Evolutionary conservation across 495 filamentous ascomycete species (phyloP), one percentile per base, ranked within the genome.

Genomic region (Penicillium bialowiezense): DNA sequence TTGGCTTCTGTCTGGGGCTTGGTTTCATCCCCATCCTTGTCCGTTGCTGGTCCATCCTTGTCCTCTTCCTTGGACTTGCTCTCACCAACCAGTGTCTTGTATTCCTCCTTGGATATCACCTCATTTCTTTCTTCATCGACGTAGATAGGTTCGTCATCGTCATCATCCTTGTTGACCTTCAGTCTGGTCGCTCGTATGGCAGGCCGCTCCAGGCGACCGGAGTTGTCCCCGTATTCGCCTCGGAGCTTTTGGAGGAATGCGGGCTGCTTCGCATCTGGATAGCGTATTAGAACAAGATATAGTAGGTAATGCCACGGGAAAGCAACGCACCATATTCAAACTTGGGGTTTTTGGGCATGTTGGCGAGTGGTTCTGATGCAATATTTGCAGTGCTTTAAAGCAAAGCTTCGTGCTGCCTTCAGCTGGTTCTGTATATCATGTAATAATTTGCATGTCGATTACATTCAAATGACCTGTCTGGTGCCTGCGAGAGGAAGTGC

Each of bases 101-200:
- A 78, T 45, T 78, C 71, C 44, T 73, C 72, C 50, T 75, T 74
- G 15, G 73, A 64, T 36, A 78, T 71, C 20, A 72, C 65, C 44
- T 75, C 68, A 24, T 76, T 73, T 50, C 67, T 75, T 39, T 71
- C 68, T 46, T 74, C 75, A 32, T 76, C 70, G 34, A 78, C 65
- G 42, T 77, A 77, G 33, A 70, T 74, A 17, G 75, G 75, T 15
- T 56, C 74, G 41, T 78, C 75, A 28, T 76, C 72, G 8, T 71
- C 73, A 8, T 70, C 70, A 13, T 68, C 58, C 10, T 58, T 53
- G 34, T 61, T 59, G 15, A 68, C 52, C 39, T 64, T 69, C 26
- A 51, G 45, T 58, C 64, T 69, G 34, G 62, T 68, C n/a, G 71
- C 66, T 40, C 73, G 72, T n/a, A 58, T 51, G n/a, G 63, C 49